phyloP scores from a whole-genome alignment of 2,329 filamentous ascomycete species.

The Dothideomycetes sp. region DNA sequence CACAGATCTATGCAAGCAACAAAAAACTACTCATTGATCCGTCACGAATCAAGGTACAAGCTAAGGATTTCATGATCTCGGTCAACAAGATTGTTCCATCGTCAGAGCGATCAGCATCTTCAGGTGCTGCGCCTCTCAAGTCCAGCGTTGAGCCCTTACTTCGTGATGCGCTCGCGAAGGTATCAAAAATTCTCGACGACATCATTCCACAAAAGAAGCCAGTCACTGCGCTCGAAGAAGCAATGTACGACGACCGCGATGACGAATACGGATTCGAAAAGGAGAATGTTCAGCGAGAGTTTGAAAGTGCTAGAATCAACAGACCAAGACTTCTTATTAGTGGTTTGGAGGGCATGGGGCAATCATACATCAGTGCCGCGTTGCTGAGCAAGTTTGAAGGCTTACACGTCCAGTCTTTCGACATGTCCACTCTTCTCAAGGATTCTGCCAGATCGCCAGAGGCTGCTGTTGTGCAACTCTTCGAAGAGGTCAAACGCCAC shows the following conservation, averaged over 20 bases:
- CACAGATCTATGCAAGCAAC: slow-evolving; percentile 86
- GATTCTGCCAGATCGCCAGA: slow-evolving; percentile 75
- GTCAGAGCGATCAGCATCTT: slow-evolving; percentile 80
- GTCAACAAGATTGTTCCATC: slow-evolving; percentile 95
- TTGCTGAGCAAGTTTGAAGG: slow-evolving; percentile 87
- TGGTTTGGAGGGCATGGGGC: slow-evolving; percentile 84
- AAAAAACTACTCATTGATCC: slow-evolving; percentile 86
- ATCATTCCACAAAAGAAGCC: slow-evolving; percentile 78
- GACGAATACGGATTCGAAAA: slow-evolving; percentile 75
- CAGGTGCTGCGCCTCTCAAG: slow-evolving; percentile 72
- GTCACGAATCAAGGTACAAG: slow-evolving; percentile 71
- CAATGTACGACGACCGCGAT: slow-evolving; percentile 81
- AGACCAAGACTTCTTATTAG: slow-evolving; percentile 76
- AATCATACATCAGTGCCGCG: slow-evolving; percentile 77
- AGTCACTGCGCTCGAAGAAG: slow-evolving; percentile 83
- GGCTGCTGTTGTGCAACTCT: slow-evolving; percentile 80
- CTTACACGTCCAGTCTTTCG: slow-evolving; percentile 89
- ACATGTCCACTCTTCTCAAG: slow-evolving; percentile 75
- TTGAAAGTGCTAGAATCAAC: slow-evolving; percentile 81
- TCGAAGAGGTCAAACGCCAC: slow-evolving; percentile 84
- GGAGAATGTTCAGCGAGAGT: slow-evolving; percentile 62
- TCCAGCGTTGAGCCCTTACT: slow-evolving; percentile 74
- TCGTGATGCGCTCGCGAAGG: slow-evolving; percentile 58
- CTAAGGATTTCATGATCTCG: slow-evolving; percentile 94
- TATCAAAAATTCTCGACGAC: slow-evolving; percentile 57